Conservation (phyloP, 1,284 basidiomycete genomes). For the Fomitopsis palustris region DNA sequence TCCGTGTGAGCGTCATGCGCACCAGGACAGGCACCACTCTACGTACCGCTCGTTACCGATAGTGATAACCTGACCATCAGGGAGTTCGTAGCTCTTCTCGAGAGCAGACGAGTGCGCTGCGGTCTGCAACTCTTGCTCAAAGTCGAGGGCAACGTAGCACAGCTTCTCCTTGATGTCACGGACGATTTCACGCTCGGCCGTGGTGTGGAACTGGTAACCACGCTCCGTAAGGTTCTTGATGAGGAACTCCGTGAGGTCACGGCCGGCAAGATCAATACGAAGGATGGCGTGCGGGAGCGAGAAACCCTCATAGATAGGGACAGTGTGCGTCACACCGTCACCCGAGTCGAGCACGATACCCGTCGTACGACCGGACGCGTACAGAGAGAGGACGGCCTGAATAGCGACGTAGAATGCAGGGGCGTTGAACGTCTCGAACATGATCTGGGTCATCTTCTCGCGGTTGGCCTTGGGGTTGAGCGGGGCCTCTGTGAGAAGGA, state of each 20-base stretch:
- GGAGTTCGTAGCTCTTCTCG: slow-evolving; percentile 96
- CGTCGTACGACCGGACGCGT: slow-evolving; percentile 89
- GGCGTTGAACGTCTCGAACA: slow-evolving; percentile 96
- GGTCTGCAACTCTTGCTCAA: slow-evolving; percentile 94
- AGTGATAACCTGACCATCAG: slow-evolving; percentile 96
- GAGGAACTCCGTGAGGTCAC: slow-evolving; percentile 91
- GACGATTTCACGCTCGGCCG: slow-evolving; percentile 94
- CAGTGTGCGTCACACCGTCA: slow-evolving; percentile 92
- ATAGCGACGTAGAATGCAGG: slow-evolving; percentile 94
- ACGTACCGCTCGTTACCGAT: slow-evolving; percentile 90
- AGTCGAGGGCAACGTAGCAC: slow-evolving; percentile 96
- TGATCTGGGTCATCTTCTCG: slow-evolving; percentile 97
- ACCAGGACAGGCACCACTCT: not conserved
- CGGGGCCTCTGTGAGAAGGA: slow-evolving; percentile 89
- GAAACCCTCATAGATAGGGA: slow-evolving; percentile 96
- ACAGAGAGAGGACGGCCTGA: slow-evolving; percentile 90
- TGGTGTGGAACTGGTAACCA: slow-evolving; percentile 93
- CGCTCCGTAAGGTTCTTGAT: slow-evolving; percentile 94
- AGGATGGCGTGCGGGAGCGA: slow-evolving; percentile 93
- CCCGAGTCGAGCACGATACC: slow-evolving; percentile 95
- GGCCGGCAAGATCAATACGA: slow-evolving; percentile 92
- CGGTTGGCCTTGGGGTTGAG: slow-evolving; percentile 94
- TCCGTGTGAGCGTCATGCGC: not conserved
- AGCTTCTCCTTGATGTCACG: slow-evolving; percentile 99
- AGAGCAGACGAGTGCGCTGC: slow-evolving; percentile 89